A percentile compares a stretch with the other conserved stretches of the same genome.
Conservation (phyloP, 148 eudicot species). For the Rheum nobile region DNA sequence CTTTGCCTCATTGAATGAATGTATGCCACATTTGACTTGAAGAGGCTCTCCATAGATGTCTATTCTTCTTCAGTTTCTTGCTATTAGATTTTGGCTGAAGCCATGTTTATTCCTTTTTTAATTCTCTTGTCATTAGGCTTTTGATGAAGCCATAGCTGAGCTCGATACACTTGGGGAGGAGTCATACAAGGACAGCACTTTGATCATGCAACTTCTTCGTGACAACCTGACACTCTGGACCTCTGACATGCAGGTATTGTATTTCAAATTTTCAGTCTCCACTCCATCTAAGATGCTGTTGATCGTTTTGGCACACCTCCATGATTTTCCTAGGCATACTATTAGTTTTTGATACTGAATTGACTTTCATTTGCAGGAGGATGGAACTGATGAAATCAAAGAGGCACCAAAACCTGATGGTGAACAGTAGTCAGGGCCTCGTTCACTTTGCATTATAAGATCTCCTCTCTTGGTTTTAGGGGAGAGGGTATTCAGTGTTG, state of each 20-base stretch:
- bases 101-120: neutral
- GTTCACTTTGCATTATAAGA: constrained; percentile 15
- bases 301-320: neutral
- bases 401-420: constrained; percentile 6
- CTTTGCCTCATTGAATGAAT: too few relatives aligned
- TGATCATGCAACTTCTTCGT: constrained; percentile 40
- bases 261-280: neutral
- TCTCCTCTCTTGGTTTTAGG: constrained; percentile 30
- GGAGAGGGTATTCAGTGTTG: constrained; percentile 15
- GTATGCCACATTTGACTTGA: too few relatives aligned
- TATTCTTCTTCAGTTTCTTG: too few relatives aligned
- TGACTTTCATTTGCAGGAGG: neutral
- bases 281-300: neutral
- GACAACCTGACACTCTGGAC: constrained; percentile 45
- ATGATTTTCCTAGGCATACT: too few relatives aligned
- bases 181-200: constrained; percentile 44
- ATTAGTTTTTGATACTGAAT: neutral
- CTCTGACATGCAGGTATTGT: constrained; percentile 28
- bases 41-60: too few relatives aligned
- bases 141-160: constrained; percentile 41
- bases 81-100: too few relatives aligned
- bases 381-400: constrained; percentile 7
- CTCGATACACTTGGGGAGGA: constrained; percentile 43
- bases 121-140: constrained; percentile 18
- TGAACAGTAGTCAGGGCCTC: constrained; percentile 1